Evolutionary conservation across 2,329 filamentous ascomycete species (phyloP).

Genomic region (Xylaria sp.): DNA sequence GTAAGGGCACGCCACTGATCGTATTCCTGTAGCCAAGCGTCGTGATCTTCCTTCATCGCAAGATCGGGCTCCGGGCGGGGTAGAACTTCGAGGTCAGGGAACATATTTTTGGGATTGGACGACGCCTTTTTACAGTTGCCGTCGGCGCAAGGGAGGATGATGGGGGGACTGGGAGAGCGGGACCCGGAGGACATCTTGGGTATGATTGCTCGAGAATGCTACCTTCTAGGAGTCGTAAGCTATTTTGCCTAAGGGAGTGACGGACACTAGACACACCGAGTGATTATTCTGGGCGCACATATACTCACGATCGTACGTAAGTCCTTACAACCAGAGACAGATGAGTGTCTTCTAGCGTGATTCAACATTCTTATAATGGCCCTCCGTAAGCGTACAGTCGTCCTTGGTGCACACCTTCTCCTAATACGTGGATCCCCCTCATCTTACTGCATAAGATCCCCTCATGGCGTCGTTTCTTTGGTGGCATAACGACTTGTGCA

Average conservation of each 20-base stretch:
- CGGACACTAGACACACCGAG: background rate
- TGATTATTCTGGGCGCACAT: background rate
- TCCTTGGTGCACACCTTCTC: background rate
- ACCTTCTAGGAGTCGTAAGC: background rate
- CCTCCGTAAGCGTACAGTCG: background rate
- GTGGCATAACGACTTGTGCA: too few species aligned
- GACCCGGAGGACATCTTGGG: too few species aligned
- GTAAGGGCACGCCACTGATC: background rate
- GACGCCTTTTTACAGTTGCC: background rate
- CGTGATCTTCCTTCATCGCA: background rate
- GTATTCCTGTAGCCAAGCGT: slow-evolving; percentile 6
- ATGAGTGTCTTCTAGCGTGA: background rate
- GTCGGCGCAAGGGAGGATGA: background rate
- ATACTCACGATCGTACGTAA: background rate
- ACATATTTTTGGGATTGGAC: background rate
- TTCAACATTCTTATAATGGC: background rate
- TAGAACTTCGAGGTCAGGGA: slow-evolving; percentile 5
- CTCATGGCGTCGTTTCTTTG: too few species aligned
- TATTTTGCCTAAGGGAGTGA: too few species aligned
- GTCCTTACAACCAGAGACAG: background rate
- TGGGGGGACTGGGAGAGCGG: too few species aligned
- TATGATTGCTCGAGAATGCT: background rate
- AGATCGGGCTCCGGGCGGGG: background rate
- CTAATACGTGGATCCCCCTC: background rate
- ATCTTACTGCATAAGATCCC: background rate